Percentiles rank a stretch among this genome's conserved stretches.
These are phyloP conservation scores for Raffaelea ambrosiae DNA, from an alignment of 2,329 filamentous ascomycete species.

Conservation along the genomic window DNA sequence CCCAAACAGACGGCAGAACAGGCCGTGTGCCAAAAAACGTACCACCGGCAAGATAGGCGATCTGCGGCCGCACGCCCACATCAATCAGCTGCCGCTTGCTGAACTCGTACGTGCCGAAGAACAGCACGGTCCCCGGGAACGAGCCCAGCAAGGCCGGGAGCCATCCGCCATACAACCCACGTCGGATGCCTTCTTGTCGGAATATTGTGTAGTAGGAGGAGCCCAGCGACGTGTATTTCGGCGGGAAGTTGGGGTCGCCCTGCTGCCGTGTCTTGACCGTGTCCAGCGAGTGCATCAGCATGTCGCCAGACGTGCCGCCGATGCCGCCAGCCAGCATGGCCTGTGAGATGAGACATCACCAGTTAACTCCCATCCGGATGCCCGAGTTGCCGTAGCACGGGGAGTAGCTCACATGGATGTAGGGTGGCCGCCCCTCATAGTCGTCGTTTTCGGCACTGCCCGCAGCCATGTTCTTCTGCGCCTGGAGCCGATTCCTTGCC, in stretches of 20 bases:
- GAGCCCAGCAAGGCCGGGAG: conserved; percentile 84
- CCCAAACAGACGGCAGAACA: not conserved
- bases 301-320: conserved; percentile 87
- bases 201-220: conserved; percentile 90
- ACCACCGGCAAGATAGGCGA: conserved; percentile 84
- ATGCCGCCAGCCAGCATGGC: conserved; percentile 92
- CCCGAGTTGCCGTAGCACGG: too few relatives aligned
- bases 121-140: conserved; percentile 86
- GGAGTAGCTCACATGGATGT: conserved; percentile 37
- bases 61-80: conserved; percentile 66
- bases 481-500: conserved; percentile 3
- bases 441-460: conserved; percentile 31
- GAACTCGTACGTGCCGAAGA: conserved; percentile 95
- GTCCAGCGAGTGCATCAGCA: conserved; percentile 98
- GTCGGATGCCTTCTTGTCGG: conserved; percentile 78
- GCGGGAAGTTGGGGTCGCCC: conserved; percentile 85
- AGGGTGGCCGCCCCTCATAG: conserved; percentile 50
- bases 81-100: conserved; percentile 89
- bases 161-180: conserved; percentile 90
- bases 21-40: conserved; percentile 18
- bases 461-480: conserved; percentile 13
- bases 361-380: too few relatives aligned
- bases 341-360: conserved; percentile 32
- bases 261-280: conserved; percentile 98
- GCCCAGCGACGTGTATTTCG: conserved; percentile 84